Conservation (phyloP, 768 basidiomycete species). For the Lactarius trivialis region DNA sequence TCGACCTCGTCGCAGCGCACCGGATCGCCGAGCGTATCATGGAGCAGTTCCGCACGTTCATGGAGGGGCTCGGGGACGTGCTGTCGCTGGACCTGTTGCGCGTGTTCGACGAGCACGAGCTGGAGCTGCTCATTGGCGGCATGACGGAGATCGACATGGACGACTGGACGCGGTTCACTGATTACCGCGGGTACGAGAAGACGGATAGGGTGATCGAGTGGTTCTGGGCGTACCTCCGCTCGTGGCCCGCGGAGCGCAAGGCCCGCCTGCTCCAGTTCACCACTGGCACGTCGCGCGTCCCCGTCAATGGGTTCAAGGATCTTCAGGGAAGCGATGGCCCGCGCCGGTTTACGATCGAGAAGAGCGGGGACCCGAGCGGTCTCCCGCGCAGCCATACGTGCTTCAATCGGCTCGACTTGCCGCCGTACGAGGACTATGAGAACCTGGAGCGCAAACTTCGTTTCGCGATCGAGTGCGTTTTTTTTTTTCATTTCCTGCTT, state of each 20-base stretch:
- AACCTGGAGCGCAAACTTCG: constrained; percentile 80
- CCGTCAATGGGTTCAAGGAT: constrained; percentile 93
- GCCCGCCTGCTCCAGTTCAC: constrained; percentile 84
- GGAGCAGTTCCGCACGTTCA: constrained; percentile 80
- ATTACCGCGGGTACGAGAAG: constrained; percentile 84
- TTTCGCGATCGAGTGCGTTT: constrained; percentile 72
- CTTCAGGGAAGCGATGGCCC: constrained; percentile 92
- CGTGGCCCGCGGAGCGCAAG: constrained; percentile 87
- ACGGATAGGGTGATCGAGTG: constrained; percentile 86
- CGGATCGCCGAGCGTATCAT: constrained; percentile 76
- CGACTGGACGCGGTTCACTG: constrained; percentile 92
- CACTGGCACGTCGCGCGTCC: constrained; percentile 76
- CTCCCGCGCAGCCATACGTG: constrained; percentile 90
- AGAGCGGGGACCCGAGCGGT: constrained; percentile 79
- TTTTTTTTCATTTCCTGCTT: not conserved
- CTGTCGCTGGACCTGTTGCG: constrained; percentile 78
- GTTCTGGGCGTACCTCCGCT: constrained; percentile 92
- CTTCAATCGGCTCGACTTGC: constrained; percentile 85
- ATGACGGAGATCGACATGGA: constrained; percentile 57
- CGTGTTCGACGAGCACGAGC: constrained; percentile 87
- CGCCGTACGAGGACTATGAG: constrained; percentile 84
- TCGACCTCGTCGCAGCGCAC: constrained; percentile 72
- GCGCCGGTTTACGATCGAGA: constrained; percentile 89
- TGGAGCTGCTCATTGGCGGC: constrained; percentile 86
- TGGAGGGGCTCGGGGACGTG: constrained; percentile 78